These are phyloP conservation scores for Cicer yamashitae DNA, from an alignment of 306 rosid species.

Conservation along the genomic window DNA sequence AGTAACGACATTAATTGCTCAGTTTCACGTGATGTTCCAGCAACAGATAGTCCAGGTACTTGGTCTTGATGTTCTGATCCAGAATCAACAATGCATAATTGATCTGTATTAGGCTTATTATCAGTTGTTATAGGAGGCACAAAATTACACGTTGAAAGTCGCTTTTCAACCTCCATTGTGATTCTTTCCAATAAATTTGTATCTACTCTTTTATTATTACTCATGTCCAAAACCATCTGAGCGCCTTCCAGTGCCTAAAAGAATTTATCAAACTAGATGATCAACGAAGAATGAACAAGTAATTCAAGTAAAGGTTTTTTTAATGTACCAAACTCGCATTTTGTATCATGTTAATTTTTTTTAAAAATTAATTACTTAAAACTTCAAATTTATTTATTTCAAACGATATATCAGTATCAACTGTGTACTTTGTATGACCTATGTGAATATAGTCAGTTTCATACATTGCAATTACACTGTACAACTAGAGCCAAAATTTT, in stretches of 20 bases:
- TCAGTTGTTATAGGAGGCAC: constrained; percentile 47
- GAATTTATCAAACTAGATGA: constrained; percentile 38
- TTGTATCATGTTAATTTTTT: not conserved
- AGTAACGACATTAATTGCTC: constrained; percentile 67
- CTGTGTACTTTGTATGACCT: constrained; percentile 25
- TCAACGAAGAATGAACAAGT: constrained; percentile 37
- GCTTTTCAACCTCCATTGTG: constrained; percentile 67
- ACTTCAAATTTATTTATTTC: constrained; percentile 1
- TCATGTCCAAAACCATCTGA: constrained; percentile 70
- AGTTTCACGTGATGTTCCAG: constrained; percentile 63
- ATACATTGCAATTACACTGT: not conserved
- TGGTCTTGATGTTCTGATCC: constrained; percentile 50
- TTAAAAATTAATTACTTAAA: not conserved
- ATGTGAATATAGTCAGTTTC: constrained; percentile 7
- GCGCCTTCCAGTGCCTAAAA: constrained; percentile 85
- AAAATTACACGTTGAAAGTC: constrained; percentile 45
- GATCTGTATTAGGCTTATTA: constrained; percentile 35
- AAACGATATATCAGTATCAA: not conserved
- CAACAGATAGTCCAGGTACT: constrained; percentile 45
- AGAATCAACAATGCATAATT: constrained; percentile 42
- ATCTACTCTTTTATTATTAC: constrained; percentile 70
- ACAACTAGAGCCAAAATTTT: not conserved
- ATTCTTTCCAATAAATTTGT: constrained; percentile 69
- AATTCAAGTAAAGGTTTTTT: not conserved
- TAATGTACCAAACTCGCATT: not conserved